Conservation (phyloP, 2,329 filamentous ascomycete genomes). For the Fusarium temperatum region DNA sequence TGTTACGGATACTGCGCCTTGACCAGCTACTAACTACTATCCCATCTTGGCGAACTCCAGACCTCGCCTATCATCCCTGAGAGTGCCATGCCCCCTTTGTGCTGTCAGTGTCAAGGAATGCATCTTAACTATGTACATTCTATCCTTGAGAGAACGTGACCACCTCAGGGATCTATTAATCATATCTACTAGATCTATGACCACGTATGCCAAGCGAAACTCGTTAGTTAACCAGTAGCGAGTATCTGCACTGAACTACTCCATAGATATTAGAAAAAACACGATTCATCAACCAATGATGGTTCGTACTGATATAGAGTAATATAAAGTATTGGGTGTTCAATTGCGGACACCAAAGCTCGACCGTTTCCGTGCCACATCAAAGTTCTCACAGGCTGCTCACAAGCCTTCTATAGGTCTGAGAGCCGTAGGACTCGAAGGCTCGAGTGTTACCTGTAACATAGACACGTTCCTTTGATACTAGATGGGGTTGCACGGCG, state of each 20-base stretch:
- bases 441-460: constrained; percentile 1
- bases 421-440: background rate
- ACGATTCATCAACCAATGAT: background rate
- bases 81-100: background rate
- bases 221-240: background rate
- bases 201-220: background rate
- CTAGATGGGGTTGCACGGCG: background rate
- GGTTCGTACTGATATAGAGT: background rate
- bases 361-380: constrained; percentile 2
- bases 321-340: background rate
- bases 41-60: constrained; percentile 11
- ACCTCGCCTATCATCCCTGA: constrained; percentile 1
- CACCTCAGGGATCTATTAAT: background rate
- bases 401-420: background rate
- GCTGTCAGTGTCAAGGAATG: background rate
- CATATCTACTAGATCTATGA: background rate
- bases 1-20: constrained; percentile 15
- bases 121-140: background rate
- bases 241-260: background rate
- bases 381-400: background rate
- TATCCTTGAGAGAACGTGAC: background rate
- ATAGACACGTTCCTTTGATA: background rate
- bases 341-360: background rate
- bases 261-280: background rate
- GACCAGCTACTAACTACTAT: constrained; percentile 7